Percentiles rank a stretch among this genome's conserved stretches.
phyloP scores from a whole-genome alignment of 768 basidiomycete species.

The Termitomyces sp. region DNA sequence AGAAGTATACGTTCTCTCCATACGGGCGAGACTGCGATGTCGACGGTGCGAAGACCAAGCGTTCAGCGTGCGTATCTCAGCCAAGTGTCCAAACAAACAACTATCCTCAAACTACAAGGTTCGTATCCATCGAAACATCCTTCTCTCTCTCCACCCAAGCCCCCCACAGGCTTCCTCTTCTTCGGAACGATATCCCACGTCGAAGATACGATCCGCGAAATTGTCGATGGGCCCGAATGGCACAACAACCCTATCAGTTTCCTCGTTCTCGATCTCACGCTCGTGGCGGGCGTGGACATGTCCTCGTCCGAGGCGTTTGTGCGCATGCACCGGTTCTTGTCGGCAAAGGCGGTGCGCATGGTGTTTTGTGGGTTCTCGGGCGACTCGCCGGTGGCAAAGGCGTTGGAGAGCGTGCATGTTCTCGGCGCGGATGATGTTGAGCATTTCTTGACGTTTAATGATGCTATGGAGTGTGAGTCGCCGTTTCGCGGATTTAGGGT shows the following conservation, averaged over 20 bases:
- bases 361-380: slow-evolving; percentile 82
- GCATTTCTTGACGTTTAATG: slow-evolving; percentile 76
- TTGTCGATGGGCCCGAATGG: slow-evolving; percentile 73
- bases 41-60: slow-evolving; percentile 87
- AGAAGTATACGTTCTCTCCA: slow-evolving; percentile 81
- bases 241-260: slow-evolving; percentile 78
- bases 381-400: slow-evolving; percentile 63
- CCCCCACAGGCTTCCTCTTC: slow-evolving; percentile 68
- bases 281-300: slow-evolving; percentile 90
- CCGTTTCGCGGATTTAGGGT: neutral
- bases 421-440: slow-evolving; percentile 78
- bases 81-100: slow-evolving; percentile 90
- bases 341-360: slow-evolving; percentile 72
- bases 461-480: slow-evolving; percentile 86
- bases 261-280: slow-evolving; percentile 81
- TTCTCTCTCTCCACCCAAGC: neutral
- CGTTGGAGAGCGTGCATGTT: slow-evolving; percentile 75
- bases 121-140: neutral
- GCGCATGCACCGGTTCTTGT: slow-evolving; percentile 78
- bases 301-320: slow-evolving; percentile 95
- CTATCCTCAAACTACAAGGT: slow-evolving; percentile 85
- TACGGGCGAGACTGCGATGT: slow-evolving; percentile 80
- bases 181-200: slow-evolving; percentile 91
- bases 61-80: slow-evolving; percentile 86
- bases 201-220: slow-evolving; percentile 77